phyloP scores from a whole-genome alignment of 306 rosid genomes.

The Fagus sylvatica region DNA sequence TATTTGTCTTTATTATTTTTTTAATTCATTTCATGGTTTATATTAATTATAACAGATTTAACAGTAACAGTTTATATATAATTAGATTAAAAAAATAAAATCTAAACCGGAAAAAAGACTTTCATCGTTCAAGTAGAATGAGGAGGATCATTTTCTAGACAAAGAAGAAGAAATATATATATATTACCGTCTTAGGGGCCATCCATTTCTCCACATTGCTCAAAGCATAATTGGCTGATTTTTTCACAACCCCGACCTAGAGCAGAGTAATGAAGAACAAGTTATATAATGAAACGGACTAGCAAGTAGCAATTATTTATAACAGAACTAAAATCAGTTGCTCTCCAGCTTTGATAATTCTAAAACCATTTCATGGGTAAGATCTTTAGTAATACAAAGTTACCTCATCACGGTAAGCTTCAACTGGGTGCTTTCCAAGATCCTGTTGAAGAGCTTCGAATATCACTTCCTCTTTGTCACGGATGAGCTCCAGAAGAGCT shows the following conservation, averaged over 20 bases:
- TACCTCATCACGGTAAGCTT: conserved; percentile 85
- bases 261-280: conserved; percentile 4
- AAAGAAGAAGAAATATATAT: background rate
- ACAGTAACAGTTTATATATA: no score
- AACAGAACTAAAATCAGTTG: background rate
- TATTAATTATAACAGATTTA: no score
- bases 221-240: conserved; percentile 47
- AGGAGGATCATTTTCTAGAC: no score
- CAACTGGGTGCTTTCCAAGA: conserved; percentile 85
- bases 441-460: conserved; percentile 63
- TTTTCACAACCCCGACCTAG: conserved; percentile 73
- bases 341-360: background rate
- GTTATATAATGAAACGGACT: background rate
- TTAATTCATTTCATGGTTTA: no score
- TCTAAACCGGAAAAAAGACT: no score
- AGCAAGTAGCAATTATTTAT: background rate
- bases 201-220: conserved; percentile 66
- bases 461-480: conserved; percentile 54
- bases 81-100: no score
- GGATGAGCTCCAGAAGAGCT: conserved; percentile 54
- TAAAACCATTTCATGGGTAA: background rate
- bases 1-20: no score
- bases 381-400: background rate
- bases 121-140: no score
- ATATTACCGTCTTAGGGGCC: conserved; percentile 57